A percentile compares a stretch with the other conserved stretches of the same genome.
Conservation (phyloP, 2,329 filamentous ascomycete genomes). For the Phoma sp. region DNA sequence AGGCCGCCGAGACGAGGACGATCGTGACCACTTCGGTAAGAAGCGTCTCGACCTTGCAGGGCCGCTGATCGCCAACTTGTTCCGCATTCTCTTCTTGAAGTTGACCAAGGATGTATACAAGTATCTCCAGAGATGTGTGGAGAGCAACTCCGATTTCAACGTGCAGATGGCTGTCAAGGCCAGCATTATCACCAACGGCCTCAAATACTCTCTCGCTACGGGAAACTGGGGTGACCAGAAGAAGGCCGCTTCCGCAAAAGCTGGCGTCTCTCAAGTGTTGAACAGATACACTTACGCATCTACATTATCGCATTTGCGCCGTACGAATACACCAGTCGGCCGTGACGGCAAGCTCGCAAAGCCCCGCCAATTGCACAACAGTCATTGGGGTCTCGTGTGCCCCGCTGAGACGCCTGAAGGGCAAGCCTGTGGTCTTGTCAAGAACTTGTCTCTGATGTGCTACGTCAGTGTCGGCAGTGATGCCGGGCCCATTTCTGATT, state of each 20-base stretch:
- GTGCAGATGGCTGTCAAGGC: constrained; percentile 89
- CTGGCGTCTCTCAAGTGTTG: constrained; percentile 96
- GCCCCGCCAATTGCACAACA: constrained; percentile 96
- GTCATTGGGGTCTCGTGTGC: constrained; percentile 97
- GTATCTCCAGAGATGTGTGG: constrained; percentile 90
- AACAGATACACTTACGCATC: constrained; percentile 98
- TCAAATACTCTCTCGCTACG: constrained; percentile 96
- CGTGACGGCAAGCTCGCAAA: constrained; percentile 98
- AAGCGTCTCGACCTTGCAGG: constrained; percentile 96
- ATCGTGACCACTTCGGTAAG: constrained; percentile 98
- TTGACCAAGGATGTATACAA: constrained; percentile 89
- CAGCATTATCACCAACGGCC: constrained; percentile 85
- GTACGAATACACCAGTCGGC: constrained; percentile 97
- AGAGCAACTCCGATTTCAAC: constrained; percentile 87
- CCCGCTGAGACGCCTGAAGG: constrained; percentile 98
- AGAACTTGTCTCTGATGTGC: constrained; percentile 97
- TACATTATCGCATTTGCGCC: constrained; percentile 92
- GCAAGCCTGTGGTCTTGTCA: constrained; percentile 96
- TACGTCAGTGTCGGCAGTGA: constrained; percentile 96
- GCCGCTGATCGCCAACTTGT: constrained; percentile 92
- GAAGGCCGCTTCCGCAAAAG: constrained; percentile 92
- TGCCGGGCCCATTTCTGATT: constrained; percentile 87
- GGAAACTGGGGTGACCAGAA: constrained; percentile 99
- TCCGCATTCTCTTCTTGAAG: constrained; percentile 88
- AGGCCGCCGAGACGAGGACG: constrained; percentile 90